Base-by-base conservation (phyloP, 2,329 filamentous ascomycete species). In the Magnaporthales sp. region DNA sequence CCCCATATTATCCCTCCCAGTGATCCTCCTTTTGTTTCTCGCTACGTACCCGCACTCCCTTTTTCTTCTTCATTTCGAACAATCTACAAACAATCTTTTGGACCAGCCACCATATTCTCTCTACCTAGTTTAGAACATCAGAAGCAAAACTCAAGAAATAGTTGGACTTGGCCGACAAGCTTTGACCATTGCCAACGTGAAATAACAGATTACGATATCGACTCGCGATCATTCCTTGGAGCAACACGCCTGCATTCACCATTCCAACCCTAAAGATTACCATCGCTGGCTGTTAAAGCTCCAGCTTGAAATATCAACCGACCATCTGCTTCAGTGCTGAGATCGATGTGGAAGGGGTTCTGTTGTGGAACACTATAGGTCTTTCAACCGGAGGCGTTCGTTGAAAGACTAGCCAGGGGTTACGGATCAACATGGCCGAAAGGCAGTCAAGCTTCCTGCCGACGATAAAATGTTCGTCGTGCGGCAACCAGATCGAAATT, bases 401-500 rank as follows among this genome's bases (percentile, higher is more conserved):
- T 46, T 46, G 38, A 46, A 46, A 19, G 38, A 46, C 38, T 46
- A 46, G 8, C 38, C 38, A n/a, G 38, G 38, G n/a, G 38, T 19
- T 5, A n/a, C 38, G n/a, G 15, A 46, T 15, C 58, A 63, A 46
- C 26, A 66, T 66, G 65, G 56, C 65, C 11, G 81, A 81, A 72
- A 83, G 88, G 74, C 84, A 87, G 76, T 89, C 87, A 76, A 84
- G 85, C 77, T 87, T 93, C 70, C 82, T 95, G 80, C 91, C 92
- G 74, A 88, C 88, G 27, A 91, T 96, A 78, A 96, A 94, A 83
- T 96, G 92, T 78, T 96, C 92, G 66, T 88, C 84, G 79, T 96
- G 92, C 75, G 86, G 87, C 56, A 77, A 81, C 56, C 86, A 93
- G 73, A 91, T 97, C 68, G 89, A 93, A 74, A 95, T 97, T 71